Percentiles rank a stretch among this genome's conserved stretches.
Evolutionary conservation across 768 basidiomycete genomes (phyloP).

Genomic region (Pisolithus sp.): DNA sequence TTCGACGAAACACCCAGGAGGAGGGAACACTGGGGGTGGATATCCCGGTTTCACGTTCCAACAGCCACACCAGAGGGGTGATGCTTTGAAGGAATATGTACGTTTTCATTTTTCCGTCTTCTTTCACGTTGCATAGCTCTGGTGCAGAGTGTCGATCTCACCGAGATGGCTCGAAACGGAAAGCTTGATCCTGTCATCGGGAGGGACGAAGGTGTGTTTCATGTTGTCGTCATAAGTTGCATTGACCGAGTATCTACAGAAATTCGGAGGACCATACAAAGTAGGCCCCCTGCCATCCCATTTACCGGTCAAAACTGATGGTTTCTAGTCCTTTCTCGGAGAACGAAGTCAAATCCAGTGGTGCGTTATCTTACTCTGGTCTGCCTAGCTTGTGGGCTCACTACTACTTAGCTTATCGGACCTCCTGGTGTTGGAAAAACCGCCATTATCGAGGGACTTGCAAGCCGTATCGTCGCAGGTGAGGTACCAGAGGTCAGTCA

Average conservation of each 20-base stretch:
- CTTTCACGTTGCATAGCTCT: neutral
- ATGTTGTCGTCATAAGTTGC: neutral
- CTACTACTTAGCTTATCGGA: conserved; percentile 54
- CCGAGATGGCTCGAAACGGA: conserved; percentile 74
- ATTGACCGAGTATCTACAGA: conserved; percentile 35
- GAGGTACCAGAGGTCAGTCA: conserved; percentile 80
- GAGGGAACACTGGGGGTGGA: conserved; percentile 27
- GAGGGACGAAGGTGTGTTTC: conserved; percentile 61
- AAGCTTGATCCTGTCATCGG: conserved; percentile 91
- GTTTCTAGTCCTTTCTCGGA: conserved; percentile 63
- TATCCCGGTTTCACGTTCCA: conserved; percentile 55
- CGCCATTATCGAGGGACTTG: conserved; percentile 85
- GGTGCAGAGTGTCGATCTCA: conserved; percentile 71
- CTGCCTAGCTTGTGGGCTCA: neutral
- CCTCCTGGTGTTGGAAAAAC: conserved; percentile 93
- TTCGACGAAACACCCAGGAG: conserved; percentile 41
- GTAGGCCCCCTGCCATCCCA: conserved; percentile 34
- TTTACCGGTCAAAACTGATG: neutral
- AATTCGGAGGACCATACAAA: conserved; percentile 87
- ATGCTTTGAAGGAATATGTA: conserved; percentile 77
- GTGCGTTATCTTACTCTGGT: conserved; percentile 31
- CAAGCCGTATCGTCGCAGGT: conserved; percentile 77
- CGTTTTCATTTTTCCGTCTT: conserved; percentile 24
- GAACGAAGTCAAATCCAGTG: conserved; percentile 92
- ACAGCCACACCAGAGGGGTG: conserved; percentile 69